phyloP scores from a whole-genome alignment of 306 rosid genomes.

The Ammopiptanthus mongolicus region DNA sequence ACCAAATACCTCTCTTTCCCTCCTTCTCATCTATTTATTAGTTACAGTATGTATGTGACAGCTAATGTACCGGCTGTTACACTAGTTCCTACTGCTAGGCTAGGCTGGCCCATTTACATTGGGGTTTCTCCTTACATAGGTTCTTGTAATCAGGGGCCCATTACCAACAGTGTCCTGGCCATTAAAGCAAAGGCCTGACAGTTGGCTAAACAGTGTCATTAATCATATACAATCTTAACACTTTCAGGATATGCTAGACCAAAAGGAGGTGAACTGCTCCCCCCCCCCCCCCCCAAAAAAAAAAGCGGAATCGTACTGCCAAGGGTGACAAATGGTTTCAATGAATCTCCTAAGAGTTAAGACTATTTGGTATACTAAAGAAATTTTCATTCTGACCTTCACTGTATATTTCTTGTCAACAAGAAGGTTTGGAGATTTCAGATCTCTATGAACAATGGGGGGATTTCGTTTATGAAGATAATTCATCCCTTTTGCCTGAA shows the following conservation, averaged over 20 bases:
- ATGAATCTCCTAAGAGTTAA: constrained; percentile 1
- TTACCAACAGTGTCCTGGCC: neutral
- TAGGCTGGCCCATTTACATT: no score
- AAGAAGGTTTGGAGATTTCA: constrained; percentile 96
- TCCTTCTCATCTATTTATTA: no score
- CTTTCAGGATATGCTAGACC: constrained; percentile 7
- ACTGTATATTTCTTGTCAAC: constrained; percentile 97
- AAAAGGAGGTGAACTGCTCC: neutral
- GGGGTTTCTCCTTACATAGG: no score
- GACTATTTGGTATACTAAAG: neutral
- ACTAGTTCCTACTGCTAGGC: no score
- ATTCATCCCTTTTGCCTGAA: constrained; percentile 98
- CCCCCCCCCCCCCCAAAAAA: neutral
- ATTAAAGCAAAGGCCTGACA: constrained; percentile 5
- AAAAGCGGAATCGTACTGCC: constrained; percentile 2
- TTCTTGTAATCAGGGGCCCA: no score
- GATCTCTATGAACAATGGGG: constrained; percentile 95
- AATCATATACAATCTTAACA: neutral
- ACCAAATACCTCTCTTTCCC: no score
- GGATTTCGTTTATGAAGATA: constrained; percentile 96
- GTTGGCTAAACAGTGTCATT: neutral
- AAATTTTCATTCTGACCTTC: constrained; percentile 51
- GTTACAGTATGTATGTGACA: no score
- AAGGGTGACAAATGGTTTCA: constrained; percentile 6
- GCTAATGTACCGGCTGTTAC: no score